Conservation (phyloP, 2,329 filamentous ascomycete species). For the Aspergillus costaricaensis region DNA sequence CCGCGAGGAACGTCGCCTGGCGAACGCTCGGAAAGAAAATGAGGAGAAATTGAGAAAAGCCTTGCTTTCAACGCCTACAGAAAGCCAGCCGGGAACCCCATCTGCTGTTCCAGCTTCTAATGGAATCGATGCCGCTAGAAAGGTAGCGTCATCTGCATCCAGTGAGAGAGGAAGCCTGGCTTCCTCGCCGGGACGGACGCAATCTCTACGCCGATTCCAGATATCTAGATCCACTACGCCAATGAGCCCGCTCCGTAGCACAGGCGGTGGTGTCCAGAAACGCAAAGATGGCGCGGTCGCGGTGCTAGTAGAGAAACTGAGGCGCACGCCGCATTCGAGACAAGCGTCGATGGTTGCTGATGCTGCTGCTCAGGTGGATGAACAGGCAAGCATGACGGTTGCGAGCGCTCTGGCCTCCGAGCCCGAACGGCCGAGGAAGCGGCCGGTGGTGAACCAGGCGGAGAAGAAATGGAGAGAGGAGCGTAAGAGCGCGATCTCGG, state of each 20-base stretch:
- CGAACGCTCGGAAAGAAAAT: conserved; percentile 30
- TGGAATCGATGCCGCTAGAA: background rate
- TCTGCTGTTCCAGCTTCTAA: background rate
- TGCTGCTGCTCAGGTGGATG: conserved; percentile 24
- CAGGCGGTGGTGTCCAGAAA: conserved; percentile 40
- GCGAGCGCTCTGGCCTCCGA: conserved; percentile 6
- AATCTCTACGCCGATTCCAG: conserved; percentile 42
- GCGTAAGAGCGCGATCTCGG: conserved; percentile 34
- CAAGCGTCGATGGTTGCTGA: conserved; percentile 38
- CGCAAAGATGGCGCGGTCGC: conserved; percentile 36
- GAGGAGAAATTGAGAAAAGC: conserved; percentile 34
- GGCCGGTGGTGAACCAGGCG: conserved; percentile 44
- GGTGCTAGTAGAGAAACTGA: conserved; percentile 44
- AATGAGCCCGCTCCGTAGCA: conserved; percentile 27
- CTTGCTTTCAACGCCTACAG: conserved; percentile 25
- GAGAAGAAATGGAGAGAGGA: conserved; percentile 43
- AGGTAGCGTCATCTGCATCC: conserved; percentile 13
- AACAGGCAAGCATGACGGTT: conserved; percentile 2
- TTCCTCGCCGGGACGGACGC: conserved; percentile 19
- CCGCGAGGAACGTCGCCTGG: conserved; percentile 35
- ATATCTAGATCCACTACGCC: conserved; percentile 38
- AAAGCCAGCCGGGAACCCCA: conserved; percentile 3
- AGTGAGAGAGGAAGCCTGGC: conserved; percentile 19
- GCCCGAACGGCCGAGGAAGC: conserved; percentile 34
- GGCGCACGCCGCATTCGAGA: conserved; percentile 34